These are phyloP conservation scores for Sarocladium kiliense DNA, from an alignment of 2,329 filamentous ascomycete genomes.

Conservation along the genomic window DNA sequence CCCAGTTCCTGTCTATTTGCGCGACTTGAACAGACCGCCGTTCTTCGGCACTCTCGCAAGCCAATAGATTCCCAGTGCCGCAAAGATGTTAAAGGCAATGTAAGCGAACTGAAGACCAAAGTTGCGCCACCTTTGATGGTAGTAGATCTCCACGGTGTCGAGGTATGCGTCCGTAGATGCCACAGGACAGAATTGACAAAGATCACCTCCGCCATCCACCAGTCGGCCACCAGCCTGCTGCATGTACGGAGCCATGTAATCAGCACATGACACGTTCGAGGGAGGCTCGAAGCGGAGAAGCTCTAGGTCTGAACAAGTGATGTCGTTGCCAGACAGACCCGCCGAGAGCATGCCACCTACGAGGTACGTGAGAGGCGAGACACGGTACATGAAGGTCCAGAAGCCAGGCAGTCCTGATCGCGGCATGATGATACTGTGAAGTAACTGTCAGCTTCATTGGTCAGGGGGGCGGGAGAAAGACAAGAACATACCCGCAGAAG, in stretches of 20 bases:
- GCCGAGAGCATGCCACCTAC: conserved; percentile 45
- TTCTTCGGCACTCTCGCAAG: not conserved
- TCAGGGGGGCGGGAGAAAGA: not conserved
- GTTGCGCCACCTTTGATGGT: not conserved
- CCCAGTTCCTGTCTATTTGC: not conserved
- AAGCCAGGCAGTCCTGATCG: conserved; percentile 55
- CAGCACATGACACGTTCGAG: not conserved
- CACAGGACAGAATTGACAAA: not conserved
- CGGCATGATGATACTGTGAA: conserved; percentile 53
- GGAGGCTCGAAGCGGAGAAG: conserved; percentile 4
- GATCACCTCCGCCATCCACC: not conserved
- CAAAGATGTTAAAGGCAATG: conserved; percentile 4
- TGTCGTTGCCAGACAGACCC: not conserved
- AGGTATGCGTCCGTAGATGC: not conserved
- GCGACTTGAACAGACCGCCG: not conserved
- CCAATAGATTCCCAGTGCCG: conserved; percentile 5
- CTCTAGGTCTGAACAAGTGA: conserved; percentile 2
- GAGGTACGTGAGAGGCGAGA: conserved; percentile 66
- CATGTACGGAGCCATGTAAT: conserved; percentile 6
- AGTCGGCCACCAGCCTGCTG: not conserved
- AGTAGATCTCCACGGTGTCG: not conserved
- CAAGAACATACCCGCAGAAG: conserved; percentile 40
- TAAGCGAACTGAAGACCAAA: conserved; percentile 4
- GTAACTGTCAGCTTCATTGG: not conserved
- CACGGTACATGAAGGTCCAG: conserved; percentile 68